phyloP scores from a whole-genome alignment of 495 filamentous ascomycete genomes.

The Aspergillus baeticus region DNA sequence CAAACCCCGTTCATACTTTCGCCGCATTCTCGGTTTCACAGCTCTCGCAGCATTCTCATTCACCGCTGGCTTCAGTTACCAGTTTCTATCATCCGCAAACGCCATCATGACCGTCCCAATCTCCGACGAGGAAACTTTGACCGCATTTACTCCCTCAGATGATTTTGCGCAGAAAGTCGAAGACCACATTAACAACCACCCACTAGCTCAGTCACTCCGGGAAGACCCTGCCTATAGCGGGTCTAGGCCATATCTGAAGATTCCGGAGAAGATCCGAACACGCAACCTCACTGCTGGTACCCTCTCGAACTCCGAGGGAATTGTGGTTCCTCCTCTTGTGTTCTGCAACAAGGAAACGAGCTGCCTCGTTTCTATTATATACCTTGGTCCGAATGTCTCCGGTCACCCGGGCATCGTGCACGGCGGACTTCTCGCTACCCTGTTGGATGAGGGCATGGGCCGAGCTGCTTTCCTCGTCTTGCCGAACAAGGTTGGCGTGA shows the following conservation, averaged over 20 bases:
- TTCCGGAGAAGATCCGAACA: conserved; percentile 61
- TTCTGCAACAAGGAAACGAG: conserved; percentile 73
- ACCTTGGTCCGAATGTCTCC: conserved; percentile 79
- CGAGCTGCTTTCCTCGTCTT: conserved; percentile 88
- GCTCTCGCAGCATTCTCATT: conserved; percentile 39
- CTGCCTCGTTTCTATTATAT: conserved; percentile 69
- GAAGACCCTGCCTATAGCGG: conserved; percentile 66
- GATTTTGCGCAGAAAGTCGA: conserved; percentile 63
- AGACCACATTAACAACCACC: conserved; percentile 70
- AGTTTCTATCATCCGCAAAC: conserved; percentile 24
- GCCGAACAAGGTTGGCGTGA: conserved; percentile 86
- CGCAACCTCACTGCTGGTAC: conserved; percentile 84
- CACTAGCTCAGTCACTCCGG: conserved; percentile 65
- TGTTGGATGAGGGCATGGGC: conserved; percentile 89
- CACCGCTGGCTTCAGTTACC: conserved; percentile 28
- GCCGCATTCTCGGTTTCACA: conserved; percentile 39
- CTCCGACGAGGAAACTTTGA: conserved; percentile 71
- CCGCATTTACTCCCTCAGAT: conserved; percentile 62
- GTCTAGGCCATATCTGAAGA: conserved; percentile 82
- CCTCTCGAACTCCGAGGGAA: conserved; percentile 69
- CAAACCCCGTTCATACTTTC: conserved; percentile 32
- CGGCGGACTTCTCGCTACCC: conserved; percentile 85
- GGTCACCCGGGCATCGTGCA: conserved; percentile 92
- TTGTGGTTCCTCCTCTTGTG: conserved; percentile 78
- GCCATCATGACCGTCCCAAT: conserved; percentile 48